Evolutionary conservation across 1,284 basidiomycete species (phyloP).

Genomic region (Cystobasidiaceae sp.): DNA sequence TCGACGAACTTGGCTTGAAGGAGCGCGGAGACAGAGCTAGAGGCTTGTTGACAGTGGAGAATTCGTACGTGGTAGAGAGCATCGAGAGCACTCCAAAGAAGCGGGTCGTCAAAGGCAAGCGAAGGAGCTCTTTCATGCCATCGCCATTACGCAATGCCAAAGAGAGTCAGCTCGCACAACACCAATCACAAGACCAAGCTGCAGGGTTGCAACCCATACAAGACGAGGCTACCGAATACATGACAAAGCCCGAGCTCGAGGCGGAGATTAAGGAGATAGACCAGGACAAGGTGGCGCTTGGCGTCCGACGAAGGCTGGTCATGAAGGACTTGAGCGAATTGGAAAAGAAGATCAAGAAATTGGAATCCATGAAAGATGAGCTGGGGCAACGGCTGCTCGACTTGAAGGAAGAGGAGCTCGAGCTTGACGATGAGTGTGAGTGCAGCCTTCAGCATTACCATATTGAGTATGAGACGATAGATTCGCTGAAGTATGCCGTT

Average conservation of each 20-base stretch:
- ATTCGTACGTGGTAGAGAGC: constrained; percentile 10
- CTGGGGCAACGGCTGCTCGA: constrained; percentile 77
- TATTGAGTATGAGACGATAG: too few relatives aligned
- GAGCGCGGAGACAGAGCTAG: constrained; percentile 19
- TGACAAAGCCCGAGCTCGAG: constrained; percentile 56
- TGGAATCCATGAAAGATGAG: constrained; percentile 73
- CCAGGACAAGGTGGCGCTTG: constrained; percentile 80
- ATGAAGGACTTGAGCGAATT: constrained; percentile 81
- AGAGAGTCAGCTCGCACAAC: neutral
- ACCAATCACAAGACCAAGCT: neutral
- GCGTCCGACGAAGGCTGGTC: constrained; percentile 75
- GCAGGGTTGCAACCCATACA: too few relatives aligned
- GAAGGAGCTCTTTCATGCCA: constrained; percentile 28
- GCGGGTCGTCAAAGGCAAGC: constrained; percentile 7
- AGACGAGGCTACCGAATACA: too few relatives aligned
- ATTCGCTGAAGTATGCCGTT: too few relatives aligned
- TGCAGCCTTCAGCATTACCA: constrained; percentile 30
- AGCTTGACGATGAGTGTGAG: constrained; percentile 87
- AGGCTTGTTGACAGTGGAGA: constrained; percentile 9
- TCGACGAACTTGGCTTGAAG: constrained; percentile 21
- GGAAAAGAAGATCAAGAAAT: constrained; percentile 74
- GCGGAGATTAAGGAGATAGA: constrained; percentile 77
- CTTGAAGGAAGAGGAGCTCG: constrained; percentile 89
- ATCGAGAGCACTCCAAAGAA: constrained; percentile 25
- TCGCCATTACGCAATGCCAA: neutral